These are phyloP conservation scores for Eucalyptus viminalis DNA, from an alignment of 345 rosid genomes.

Conservation along the genomic window DNA sequence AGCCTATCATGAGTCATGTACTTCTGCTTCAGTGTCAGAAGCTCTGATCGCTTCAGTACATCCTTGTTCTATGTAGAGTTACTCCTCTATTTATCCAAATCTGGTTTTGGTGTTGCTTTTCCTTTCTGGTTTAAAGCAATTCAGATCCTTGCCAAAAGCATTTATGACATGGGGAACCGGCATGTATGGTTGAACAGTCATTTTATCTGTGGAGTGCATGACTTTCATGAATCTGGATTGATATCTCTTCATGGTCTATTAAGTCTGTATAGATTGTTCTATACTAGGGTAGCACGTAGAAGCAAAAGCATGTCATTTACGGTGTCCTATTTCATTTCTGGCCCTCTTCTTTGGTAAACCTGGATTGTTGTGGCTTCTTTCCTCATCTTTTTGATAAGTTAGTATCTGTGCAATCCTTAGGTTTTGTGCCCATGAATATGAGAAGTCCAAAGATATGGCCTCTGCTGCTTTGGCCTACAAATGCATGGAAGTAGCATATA, in stretches of 20 bases:
- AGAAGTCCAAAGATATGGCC: slow-evolving; percentile 82
- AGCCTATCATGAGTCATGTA: background rate
- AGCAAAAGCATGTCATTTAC: background rate
- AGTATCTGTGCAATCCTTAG: slow-evolving; percentile 18
- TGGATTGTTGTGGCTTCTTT: background rate
- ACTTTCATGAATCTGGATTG: background rate
- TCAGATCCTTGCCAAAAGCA: background rate
- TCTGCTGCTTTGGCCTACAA: slow-evolving; percentile 97
- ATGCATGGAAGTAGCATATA: slow-evolving; percentile 91
- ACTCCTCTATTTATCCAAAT: background rate
- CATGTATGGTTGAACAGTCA: background rate
- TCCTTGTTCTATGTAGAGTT: background rate
- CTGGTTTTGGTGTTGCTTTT: background rate
- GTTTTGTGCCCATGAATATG: slow-evolving; percentile 92
- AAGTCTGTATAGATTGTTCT: background rate
- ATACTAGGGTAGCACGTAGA: background rate
- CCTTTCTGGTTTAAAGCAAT: background rate
- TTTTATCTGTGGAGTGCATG: background rate
- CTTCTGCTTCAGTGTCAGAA: background rate
- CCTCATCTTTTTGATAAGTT: background rate
- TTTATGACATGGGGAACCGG: background rate
- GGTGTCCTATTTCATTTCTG: background rate
- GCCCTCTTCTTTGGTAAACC: background rate
- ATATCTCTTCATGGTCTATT: background rate
- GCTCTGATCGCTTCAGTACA: background rate